These are phyloP conservation scores for Aurantiochytrium sp. DNA, from an alignment of 108 stramenopile species.

Conservation along the genomic window DNA sequence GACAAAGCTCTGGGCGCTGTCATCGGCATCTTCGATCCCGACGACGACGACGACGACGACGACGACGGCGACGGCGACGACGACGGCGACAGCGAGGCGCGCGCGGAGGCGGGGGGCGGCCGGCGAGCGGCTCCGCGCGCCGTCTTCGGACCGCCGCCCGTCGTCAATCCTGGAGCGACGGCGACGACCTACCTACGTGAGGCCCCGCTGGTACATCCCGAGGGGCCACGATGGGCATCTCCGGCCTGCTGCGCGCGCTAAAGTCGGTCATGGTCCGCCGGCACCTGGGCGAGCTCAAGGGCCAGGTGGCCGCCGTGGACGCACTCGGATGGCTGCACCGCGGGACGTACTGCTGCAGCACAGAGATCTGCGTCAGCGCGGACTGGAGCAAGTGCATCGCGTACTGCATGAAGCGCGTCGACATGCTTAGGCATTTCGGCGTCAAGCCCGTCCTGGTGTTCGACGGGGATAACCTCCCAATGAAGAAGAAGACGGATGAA, in stretches of 20 bases:
- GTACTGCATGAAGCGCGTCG: conserved; percentile 56
- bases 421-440: conserved; percentile 45
- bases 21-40: neutral
- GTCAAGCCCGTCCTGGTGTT: conserved; percentile 69
- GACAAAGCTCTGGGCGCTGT: neutral
- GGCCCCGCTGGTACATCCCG: neutral
- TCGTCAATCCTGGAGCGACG: too few species aligned
- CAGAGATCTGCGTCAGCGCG: neutral
- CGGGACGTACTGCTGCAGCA: conserved; percentile 44
- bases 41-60: neutral
- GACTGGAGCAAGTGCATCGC: conserved; percentile 23
- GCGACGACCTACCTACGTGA: too few species aligned
- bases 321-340: conserved; percentile 39
- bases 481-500: conserved; percentile 62
- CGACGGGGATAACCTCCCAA: conserved; percentile 67
- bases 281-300: neutral
- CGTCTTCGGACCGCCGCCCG: too few species aligned
- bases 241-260: neutral
- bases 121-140: too few species aligned
- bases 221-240: neutral
- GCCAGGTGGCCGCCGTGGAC: neutral
- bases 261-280: neutral
- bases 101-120: too few species aligned
- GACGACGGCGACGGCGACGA: too few species aligned
- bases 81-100: too few species aligned